These are phyloP conservation scores for Blumeria hordei DNA, from an alignment of 2,329 filamentous ascomycete genomes.

Conservation along the genomic window DNA sequence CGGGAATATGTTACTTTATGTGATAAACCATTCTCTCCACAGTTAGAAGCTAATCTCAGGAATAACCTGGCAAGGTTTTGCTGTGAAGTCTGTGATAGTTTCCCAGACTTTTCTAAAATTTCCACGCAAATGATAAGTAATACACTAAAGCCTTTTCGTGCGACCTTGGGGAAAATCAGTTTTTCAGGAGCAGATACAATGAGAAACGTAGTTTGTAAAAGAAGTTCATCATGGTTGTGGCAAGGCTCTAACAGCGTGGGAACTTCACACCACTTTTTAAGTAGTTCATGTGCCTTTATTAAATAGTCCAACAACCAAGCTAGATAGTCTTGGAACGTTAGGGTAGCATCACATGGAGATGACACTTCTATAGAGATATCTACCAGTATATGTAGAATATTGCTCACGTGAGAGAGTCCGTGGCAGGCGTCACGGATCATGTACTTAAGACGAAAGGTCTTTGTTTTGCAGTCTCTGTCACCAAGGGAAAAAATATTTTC, in stretches of 20 bases:
- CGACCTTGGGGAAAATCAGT: constrained; percentile 7
- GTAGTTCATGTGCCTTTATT: constrained; percentile 7
- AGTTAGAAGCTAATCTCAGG: constrained; percentile 9
- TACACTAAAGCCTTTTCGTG: constrained; percentile 13
- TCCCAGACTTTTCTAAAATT: constrained; percentile 6
- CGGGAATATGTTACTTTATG: constrained; percentile 6
- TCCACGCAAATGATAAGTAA: constrained; percentile 11
- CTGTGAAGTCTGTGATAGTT: constrained; percentile 5
- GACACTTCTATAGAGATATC: constrained; percentile 11
- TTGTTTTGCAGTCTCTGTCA: constrained; percentile 1
- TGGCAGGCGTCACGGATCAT: constrained; percentile 6
- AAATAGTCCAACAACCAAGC: constrained; percentile 15
- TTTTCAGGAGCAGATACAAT: constrained; percentile 8
- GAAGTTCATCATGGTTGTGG: constrained; percentile 2
- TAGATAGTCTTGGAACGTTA: constrained; percentile 14
- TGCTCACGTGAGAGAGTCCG: constrained; percentile 10
- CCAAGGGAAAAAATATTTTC: constrained; percentile 4
- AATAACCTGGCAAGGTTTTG: constrained; percentile 7
- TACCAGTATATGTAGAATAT: constrained; percentile 12
- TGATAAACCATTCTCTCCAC: constrained; percentile 8
- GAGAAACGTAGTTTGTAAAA: constrained; percentile 7
- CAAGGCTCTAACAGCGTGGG: constrained; percentile 4
- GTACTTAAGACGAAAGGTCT: constrained; percentile 7
- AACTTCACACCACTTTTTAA: constrained; percentile 6
- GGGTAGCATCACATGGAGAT: constrained; percentile 10